Evolutionary conservation across 495 filamentous ascomycete genomes (phyloP).

Genomic region (Xylaria nigripes): DNA sequence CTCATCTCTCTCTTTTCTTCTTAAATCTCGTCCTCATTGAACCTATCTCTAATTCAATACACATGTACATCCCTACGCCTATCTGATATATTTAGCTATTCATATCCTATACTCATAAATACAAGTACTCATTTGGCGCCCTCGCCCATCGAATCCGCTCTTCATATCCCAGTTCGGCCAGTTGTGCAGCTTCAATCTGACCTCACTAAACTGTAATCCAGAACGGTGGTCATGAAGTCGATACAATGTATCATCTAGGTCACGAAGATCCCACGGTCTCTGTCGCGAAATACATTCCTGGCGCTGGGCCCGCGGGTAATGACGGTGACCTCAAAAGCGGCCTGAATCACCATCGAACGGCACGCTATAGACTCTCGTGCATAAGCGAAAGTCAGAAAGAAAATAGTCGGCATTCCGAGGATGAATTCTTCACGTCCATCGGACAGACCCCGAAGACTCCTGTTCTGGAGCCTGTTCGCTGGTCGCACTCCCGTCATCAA

Average conservation of each 20-base stretch:
- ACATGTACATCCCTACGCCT: not conserved
- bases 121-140: not conserved
- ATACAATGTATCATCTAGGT: not conserved
- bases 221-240: not conserved
- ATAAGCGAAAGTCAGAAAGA: conserved; percentile 19
- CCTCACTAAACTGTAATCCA: conserved; percentile 4
- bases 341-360: conserved; percentile 15
- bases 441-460: conserved; percentile 1
- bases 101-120: conserved; percentile 6
- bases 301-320: not conserved
- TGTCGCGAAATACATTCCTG: not conserved
- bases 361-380: conserved; percentile 18
- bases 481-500: conserved; percentile 7
- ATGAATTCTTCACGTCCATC: conserved; percentile 15
- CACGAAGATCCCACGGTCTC: not conserved
- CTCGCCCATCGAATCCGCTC: not conserved
- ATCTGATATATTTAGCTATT: not conserved
- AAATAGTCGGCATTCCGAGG: conserved; percentile 22
- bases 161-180: not conserved
- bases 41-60: not conserved
- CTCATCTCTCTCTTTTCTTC: not conserved
- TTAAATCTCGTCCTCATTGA: not conserved
- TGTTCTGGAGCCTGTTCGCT: conserved; percentile 2
- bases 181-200: not conserved
- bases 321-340: not conserved